Percentiles rank a stretch among this genome's conserved stretches.
phyloP scores from a whole-genome alignment of 345 rosid species.

The Stellera chamaejasme region DNA sequence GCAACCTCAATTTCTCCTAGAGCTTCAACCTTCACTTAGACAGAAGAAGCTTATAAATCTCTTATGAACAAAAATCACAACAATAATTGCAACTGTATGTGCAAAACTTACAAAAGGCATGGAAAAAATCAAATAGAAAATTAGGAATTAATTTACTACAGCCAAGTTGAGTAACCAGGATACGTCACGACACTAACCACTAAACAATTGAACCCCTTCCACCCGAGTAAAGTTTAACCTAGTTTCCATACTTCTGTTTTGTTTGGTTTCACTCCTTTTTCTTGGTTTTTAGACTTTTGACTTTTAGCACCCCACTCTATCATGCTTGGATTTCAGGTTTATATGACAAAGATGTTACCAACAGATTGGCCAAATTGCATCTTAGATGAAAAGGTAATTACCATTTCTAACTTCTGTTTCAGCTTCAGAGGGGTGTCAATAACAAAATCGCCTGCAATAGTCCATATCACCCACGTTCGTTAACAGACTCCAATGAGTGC shows the following conservation, averaged over 20 bases:
- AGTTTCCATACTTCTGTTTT: neutral
- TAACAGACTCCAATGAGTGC: neutral
- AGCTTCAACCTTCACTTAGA: slow-evolving; percentile 54
- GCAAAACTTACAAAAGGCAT: neutral
- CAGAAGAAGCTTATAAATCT: slow-evolving; percentile 2
- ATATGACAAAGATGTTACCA: too few species aligned
- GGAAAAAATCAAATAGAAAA: slow-evolving; percentile 1
- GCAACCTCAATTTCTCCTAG: slow-evolving; percentile 85
- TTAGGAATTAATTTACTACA: neutral
- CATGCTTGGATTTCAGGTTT: too few species aligned
- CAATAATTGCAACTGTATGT: slow-evolving; percentile 2
- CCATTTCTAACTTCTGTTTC: slow-evolving; percentile 83
- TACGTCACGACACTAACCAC: neutral
- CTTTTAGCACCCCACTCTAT: too few species aligned
- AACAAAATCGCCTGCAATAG: slow-evolving; percentile 71
- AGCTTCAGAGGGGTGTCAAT: slow-evolving; percentile 81
- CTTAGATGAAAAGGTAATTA: slow-evolving; percentile 15
- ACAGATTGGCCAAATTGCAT: neutral
- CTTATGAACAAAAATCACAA: slow-evolving; percentile 9
- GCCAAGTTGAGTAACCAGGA: neutral
- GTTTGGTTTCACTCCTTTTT: too few species aligned
- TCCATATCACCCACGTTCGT: slow-evolving; percentile 12
- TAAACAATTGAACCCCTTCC: neutral
- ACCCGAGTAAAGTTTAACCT: slow-evolving; percentile 6
- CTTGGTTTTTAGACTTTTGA: too few species aligned